Percentiles rank a stretch among this genome's conserved stretches.
phyloP scores from a whole-genome alignment of 192 early-diverging fungal species.

The Rhizophagus prolifer region DNA sequence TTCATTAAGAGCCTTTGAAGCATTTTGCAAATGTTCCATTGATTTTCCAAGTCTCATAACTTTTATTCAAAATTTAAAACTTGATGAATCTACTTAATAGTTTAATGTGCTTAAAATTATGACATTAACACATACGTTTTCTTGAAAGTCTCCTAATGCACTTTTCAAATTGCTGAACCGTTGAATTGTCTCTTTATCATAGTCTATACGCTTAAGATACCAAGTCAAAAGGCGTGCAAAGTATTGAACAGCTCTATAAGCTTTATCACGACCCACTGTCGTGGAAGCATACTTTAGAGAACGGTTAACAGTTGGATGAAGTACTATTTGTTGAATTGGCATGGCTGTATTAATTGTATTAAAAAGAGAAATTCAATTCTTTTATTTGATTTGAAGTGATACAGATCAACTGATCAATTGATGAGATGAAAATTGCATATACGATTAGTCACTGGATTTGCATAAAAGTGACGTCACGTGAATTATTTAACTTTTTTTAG shows the following conservation, averaged over 20 bases:
- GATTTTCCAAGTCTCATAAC: slow-evolving; percentile 71
- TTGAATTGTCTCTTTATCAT: slow-evolving; percentile 57
- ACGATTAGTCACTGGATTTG: no score
- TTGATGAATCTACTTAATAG: not conserved
- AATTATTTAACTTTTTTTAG: no score
- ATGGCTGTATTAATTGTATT: not conserved
- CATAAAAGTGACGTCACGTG: no score
- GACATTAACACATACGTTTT: slow-evolving; percentile 55
- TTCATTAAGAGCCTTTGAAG: slow-evolving; percentile 51
- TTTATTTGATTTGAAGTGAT: not conserved
- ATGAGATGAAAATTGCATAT: no score
- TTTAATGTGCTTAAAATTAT: not conserved
- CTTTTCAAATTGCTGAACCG: slow-evolving; percentile 64
- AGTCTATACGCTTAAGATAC: slow-evolving; percentile 56
- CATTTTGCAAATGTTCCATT: slow-evolving; percentile 62
- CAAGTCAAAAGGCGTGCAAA: slow-evolving; percentile 78
- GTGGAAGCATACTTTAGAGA: slow-evolving; percentile 58
- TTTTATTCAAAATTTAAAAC: slow-evolving; percentile 29
- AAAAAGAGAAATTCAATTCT: not conserved
- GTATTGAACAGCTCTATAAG: slow-evolving; percentile 85
- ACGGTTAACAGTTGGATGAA: slow-evolving; percentile 34
- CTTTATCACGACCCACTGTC: slow-evolving; percentile 73
- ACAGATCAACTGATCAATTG: no score
- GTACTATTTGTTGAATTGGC: not conserved
- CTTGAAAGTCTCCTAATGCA: slow-evolving; percentile 58